These are phyloP conservation scores for Taxillus chinensis DNA, from an alignment of 164 flowering plant species.

Conservation along the genomic window DNA sequence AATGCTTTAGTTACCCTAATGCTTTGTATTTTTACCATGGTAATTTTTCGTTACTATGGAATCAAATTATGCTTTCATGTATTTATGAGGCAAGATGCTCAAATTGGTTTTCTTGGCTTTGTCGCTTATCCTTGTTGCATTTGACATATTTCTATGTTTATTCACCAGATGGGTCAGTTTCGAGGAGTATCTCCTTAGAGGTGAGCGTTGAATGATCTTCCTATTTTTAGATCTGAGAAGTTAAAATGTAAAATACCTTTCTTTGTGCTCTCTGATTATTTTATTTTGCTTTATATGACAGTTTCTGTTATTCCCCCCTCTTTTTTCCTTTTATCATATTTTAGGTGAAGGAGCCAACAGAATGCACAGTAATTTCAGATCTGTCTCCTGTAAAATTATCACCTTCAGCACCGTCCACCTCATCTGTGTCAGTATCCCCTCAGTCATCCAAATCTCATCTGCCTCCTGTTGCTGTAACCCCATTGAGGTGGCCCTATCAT, in stretches of 20 bases:
- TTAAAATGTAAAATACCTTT: not conserved
- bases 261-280: not conserved
- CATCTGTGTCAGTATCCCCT: not conserved
- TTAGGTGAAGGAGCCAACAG: not conserved
- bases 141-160: not conserved
- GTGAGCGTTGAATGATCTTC: not conserved
- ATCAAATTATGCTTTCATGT: not conserved
- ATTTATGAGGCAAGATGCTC: not conserved
- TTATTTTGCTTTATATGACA: not conserved
- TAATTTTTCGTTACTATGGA: too few species aligned
- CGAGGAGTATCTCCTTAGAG: not conserved
- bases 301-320: not conserved
- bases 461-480: not conserved
- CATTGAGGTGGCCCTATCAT: not conserved
- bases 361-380: not conserved
- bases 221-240: not conserved
- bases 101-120: not conserved
- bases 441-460: not conserved
- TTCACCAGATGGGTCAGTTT: not conserved
- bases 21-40: too few species aligned
- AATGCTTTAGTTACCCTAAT: too few species aligned
- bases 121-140: not conserved
- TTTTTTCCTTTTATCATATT: not conserved
- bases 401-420: not conserved
- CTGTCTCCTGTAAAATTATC: not conserved